Conservation (phyloP, 1,284 basidiomycete species). For the Heterobasidion parviporum region DNA sequence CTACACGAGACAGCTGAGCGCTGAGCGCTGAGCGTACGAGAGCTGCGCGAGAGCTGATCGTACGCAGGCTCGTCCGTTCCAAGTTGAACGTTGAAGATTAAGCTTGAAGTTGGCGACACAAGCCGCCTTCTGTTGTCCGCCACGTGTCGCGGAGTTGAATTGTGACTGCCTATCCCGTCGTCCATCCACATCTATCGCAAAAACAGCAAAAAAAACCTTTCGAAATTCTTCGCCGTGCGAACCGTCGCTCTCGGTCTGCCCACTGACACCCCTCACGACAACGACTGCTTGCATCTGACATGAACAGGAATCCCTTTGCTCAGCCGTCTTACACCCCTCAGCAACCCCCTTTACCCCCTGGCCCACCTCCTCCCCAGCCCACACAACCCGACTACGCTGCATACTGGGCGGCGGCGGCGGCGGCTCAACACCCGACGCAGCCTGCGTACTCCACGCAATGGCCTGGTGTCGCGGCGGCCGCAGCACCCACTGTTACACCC, state of each 20-base stretch:
- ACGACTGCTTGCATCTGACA: slow-evolving; percentile 16
- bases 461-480: slow-evolving; percentile 46
- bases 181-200: not conserved
- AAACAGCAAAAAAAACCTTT: slow-evolving; percentile 4
- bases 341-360: slow-evolving; percentile 71
- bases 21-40: too few relatives aligned
- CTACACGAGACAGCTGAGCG: too few relatives aligned
- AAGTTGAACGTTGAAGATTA: too few relatives aligned
- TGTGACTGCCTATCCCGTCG: not conserved
- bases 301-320: slow-evolving; percentile 79
- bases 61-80: too few relatives aligned
- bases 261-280: not conserved
- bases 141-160: not conserved
- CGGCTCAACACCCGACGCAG: slow-evolving; percentile 33
- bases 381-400: slow-evolving; percentile 64
- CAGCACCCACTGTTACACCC: slow-evolving; percentile 17
- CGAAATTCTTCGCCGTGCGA: too few relatives aligned
- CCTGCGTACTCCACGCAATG: slow-evolving; percentile 58
- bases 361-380: slow-evolving; percentile 64
- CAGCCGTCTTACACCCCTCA: slow-evolving; percentile 57
- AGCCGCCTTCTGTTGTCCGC: not conserved
- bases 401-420: slow-evolving; percentile 62
- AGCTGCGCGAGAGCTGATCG: too few relatives aligned
- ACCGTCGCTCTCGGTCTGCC: too few relatives aligned
- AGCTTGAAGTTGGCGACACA: too few relatives aligned